Conservation (phyloP, 257 asterid species). For the Anisodus acutangulus region DNA sequence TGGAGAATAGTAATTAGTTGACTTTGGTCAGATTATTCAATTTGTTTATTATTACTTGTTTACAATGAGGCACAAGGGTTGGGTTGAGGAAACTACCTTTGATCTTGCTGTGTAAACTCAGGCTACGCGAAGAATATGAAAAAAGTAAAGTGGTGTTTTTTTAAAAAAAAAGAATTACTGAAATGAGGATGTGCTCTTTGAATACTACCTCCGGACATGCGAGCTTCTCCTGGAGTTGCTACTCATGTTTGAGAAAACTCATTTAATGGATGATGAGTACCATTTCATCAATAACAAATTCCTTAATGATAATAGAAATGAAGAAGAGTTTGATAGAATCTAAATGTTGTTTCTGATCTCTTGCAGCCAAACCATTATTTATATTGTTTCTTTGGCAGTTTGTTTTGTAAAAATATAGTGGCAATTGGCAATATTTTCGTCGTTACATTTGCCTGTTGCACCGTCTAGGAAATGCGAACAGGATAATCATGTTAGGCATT, state of each 20-base stretch:
- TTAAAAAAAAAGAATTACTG: neutral
- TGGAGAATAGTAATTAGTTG: neutral
- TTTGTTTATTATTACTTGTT: neutral
- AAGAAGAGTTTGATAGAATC: neutral
- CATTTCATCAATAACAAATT: neutral
- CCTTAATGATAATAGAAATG: neutral
- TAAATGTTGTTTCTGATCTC: conserved; percentile 7
- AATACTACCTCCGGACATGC: neutral
- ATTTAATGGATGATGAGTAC: neutral
- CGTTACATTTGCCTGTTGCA: neutral
- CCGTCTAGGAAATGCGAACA: neutral
- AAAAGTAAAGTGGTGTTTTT: neutral
- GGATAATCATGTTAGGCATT: neutral
- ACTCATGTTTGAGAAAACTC: neutral
- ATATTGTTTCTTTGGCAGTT: neutral
- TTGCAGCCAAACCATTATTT: conserved; percentile 12
- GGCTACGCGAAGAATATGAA: neutral
- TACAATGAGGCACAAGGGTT: neutral
- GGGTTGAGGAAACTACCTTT: neutral
- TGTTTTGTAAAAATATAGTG: neutral
- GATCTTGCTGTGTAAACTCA: neutral
- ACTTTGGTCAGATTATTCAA: neutral
- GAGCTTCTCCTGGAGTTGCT: neutral
- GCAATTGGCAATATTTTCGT: neutral
- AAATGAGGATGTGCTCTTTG: neutral